Evolutionary conservation across 1,139 yeast species (phyloP).

Genomic region (Diutina rugosa): DNA sequence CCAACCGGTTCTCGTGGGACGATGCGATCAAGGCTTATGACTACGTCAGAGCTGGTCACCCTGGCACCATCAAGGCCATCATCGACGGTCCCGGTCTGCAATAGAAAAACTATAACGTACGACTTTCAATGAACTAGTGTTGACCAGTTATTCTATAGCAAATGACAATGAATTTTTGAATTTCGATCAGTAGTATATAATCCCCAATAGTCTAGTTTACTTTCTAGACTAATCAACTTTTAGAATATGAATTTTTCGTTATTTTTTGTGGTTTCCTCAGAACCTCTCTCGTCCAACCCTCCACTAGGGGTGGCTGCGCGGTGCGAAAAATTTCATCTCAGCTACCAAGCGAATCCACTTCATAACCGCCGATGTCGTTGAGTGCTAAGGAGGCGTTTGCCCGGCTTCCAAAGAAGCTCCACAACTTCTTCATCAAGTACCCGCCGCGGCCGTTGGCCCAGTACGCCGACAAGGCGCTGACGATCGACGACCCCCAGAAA

Average conservation of each 20-base stretch:
- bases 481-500: slow-evolving; percentile 52
- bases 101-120: no score
- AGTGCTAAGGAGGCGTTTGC: slow-evolving; percentile 30
- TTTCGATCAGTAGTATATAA: no score
- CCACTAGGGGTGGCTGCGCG: background rate
- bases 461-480: slow-evolving; percentile 54
- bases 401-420: slow-evolving; percentile 59
- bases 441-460: slow-evolving; percentile 76
- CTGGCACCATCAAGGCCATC: slow-evolving; percentile 31
- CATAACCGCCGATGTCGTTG: slow-evolving; percentile 9
- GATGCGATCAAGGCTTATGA: slow-evolving; percentile 79
- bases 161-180: no score
- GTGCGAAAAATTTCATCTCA: slow-evolving; percentile 6
- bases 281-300: no score
- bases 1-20: slow-evolving; percentile 62
- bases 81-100: slow-evolving; percentile 28
- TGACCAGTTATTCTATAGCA: no score
- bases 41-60: slow-evolving; percentile 33
- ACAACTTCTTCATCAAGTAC: slow-evolving; percentile 63
- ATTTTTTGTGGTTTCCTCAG: no score
- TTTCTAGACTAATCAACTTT: no score
- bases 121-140: no score
- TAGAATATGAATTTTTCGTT: no score
- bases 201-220: no score
- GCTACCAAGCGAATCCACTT: background rate